Percentiles rank a stretch among this genome's conserved stretches.
phyloP scores from a whole-genome alignment of 768 basidiomycete genomes.

The Leccinellum luteum region DNA sequence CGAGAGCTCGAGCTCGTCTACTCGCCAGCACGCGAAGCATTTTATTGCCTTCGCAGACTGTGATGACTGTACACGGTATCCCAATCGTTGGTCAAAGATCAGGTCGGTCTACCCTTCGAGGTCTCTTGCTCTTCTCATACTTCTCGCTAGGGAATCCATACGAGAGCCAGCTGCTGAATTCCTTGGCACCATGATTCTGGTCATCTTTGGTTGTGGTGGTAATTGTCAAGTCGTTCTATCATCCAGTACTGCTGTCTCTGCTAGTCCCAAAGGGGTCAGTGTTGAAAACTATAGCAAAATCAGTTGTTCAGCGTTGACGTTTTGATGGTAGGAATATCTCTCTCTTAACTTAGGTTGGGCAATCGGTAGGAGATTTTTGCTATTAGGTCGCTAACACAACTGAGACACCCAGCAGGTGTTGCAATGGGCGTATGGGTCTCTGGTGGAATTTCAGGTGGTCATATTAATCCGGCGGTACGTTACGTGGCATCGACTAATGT shows the following conservation, averaged over 20 bases:
- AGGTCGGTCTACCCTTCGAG: slow-evolving; percentile 36
- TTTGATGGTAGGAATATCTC: slow-evolving; percentile 17
- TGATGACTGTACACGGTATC: slow-evolving; percentile 38
- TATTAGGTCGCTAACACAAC: background rate
- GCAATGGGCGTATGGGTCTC: slow-evolving; percentile 69
- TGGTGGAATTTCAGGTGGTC: slow-evolving; percentile 68
- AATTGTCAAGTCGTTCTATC: slow-evolving; percentile 58
- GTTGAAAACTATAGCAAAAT: background rate
- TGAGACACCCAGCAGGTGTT: slow-evolving; percentile 35
- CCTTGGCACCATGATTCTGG: slow-evolving; percentile 53
- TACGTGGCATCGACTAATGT: background rate
- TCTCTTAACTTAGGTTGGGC: slow-evolving; percentile 33
- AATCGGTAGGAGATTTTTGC: slow-evolving; percentile 21
- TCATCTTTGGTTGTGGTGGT: slow-evolving; percentile 59
- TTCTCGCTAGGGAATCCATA: slow-evolving; percentile 37
- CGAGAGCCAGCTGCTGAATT: slow-evolving; percentile 66
- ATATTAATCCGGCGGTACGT: slow-evolving; percentile 69
- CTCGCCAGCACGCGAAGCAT: slow-evolving; percentile 2
- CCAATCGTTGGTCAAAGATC: slow-evolving; percentile 54
- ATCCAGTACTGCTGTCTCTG: slow-evolving; percentile 40
- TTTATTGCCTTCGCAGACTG: slow-evolving; percentile 25
- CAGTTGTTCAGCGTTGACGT: background rate
- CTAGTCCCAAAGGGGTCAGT: slow-evolving; percentile 56
- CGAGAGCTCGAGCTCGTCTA: slow-evolving; percentile 18
- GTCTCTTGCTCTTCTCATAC: slow-evolving; percentile 3